Evolutionary conservation across 1,139 yeast species (phyloP).

Genomic region (Kodamaea sp.): DNA sequence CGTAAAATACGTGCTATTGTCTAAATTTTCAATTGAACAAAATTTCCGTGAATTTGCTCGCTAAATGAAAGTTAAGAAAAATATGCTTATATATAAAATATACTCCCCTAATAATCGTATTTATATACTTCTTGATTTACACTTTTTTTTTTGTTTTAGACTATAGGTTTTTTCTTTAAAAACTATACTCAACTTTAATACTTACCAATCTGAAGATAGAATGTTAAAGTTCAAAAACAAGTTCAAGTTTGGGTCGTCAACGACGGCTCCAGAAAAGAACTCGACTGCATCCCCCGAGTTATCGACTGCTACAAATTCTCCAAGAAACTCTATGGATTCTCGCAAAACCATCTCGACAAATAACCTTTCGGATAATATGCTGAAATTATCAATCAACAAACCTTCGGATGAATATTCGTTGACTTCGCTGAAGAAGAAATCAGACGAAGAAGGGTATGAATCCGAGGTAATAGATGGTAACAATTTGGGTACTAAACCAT

Average conservation of each 20-base stretch:
- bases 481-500: conserved; percentile 4
- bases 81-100: no score
- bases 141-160: no score
- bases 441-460: conserved; percentile 3
- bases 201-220: background rate
- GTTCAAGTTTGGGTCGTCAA: conserved; percentile 41
- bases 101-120: no score
- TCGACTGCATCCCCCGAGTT: conserved; percentile 15
- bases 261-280: conserved; percentile 5
- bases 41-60: no score
- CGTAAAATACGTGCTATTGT: no score
- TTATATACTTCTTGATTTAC: no score
- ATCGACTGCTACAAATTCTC: conserved; percentile 12
- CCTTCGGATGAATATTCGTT: conserved; percentile 2
- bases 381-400: conserved; percentile 24
- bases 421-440: conserved; percentile 1
- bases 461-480: conserved; percentile 1
- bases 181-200: background rate
- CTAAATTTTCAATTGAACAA: no score
- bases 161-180: no score
- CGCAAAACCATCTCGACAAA: conserved; percentile 24
- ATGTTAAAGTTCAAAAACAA: conserved; percentile 48
- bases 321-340: conserved; percentile 27
- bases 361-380: conserved; percentile 25
- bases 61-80: no score